These are phyloP conservation scores for Colletotrichum scovillei DNA, from an alignment of 2,329 filamentous ascomycete species.

Conservation along the genomic window DNA sequence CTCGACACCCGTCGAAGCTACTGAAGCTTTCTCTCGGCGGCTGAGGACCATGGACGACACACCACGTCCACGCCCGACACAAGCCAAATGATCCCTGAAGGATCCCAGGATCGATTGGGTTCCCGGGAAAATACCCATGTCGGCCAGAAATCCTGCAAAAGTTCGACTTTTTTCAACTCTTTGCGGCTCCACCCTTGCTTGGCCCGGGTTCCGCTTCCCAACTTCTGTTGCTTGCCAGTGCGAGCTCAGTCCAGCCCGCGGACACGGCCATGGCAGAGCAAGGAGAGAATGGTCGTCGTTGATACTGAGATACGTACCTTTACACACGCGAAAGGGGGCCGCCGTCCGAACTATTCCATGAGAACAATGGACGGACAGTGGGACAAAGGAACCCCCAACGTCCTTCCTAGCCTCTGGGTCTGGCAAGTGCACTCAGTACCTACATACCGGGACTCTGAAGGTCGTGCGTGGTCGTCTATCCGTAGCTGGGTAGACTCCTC, in stretches of 20 bases:
- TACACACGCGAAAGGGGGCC: neutral
- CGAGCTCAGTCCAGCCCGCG: neutral
- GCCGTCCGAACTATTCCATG: neutral
- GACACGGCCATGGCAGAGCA: neutral
- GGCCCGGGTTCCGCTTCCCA: neutral
- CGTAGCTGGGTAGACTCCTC: slow-evolving; percentile 7
- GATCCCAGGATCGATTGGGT: slow-evolving; percentile 29
- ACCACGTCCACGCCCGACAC: neutral
- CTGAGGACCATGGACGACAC: neutral
- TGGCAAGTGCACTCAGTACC: neutral
- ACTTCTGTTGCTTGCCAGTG: neutral
- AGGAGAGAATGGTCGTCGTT: neutral
- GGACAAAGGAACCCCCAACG: neutral
- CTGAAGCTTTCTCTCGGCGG: slow-evolving; percentile 14
- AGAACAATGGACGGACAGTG: neutral
- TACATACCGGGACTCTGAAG: neutral
- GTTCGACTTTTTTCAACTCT: neutral
- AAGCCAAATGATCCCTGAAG: slow-evolving; percentile 16
- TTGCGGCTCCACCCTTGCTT: neutral
- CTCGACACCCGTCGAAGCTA: neutral
- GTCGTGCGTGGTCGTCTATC: neutral
- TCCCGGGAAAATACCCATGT: slow-evolving; percentile 24
- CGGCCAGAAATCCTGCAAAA: neutral
- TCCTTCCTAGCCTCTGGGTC: neutral
- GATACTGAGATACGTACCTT: neutral